These are phyloP conservation scores for Limonium bicolor DNA, from an alignment of 148 eudicot species.

Conservation along the genomic window DNA sequence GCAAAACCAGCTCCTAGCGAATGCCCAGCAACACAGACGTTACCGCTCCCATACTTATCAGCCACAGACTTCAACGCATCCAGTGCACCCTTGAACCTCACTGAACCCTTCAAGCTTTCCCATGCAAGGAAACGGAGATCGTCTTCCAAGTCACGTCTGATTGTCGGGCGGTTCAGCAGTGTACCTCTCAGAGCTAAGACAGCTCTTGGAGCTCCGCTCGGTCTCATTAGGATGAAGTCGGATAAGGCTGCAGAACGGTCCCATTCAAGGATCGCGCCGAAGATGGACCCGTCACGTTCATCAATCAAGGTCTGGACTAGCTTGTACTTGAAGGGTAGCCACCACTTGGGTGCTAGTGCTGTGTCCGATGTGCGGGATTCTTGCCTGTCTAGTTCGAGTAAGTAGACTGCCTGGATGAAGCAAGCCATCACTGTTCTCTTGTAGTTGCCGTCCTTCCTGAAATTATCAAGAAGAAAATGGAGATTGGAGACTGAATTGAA, in stretches of 20 bases:
- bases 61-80: constrained; percentile 42
- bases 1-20: constrained; percentile 89
- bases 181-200: constrained; percentile 77
- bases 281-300: constrained; percentile 70
- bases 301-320: constrained; percentile 50
- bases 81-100: constrained; percentile 42
- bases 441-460: constrained; percentile 83
- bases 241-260: constrained; percentile 69
- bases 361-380: constrained; percentile 45
- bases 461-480: not conserved
- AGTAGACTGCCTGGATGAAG: constrained; percentile 89
- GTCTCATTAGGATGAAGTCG: constrained; percentile 53
- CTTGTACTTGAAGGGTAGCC: constrained; percentile 80
- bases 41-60: constrained; percentile 46
- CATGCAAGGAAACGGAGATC: constrained; percentile 87
- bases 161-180: constrained; percentile 48
- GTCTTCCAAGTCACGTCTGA: constrained; percentile 67
- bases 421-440: constrained; percentile 91
- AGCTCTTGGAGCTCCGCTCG: constrained; percentile 78
- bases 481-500: too few species aligned
- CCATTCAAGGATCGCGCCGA: constrained; percentile 79
- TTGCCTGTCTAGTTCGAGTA: constrained; percentile 80
- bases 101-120: constrained; percentile 87
- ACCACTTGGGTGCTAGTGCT: constrained; percentile 82
- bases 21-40: constrained; percentile 66